Evolutionary conservation across 768 basidiomycete genomes (phyloP), one percentile per base, ranked within the genome.

Genomic region (Lactarius vividus): DNA sequence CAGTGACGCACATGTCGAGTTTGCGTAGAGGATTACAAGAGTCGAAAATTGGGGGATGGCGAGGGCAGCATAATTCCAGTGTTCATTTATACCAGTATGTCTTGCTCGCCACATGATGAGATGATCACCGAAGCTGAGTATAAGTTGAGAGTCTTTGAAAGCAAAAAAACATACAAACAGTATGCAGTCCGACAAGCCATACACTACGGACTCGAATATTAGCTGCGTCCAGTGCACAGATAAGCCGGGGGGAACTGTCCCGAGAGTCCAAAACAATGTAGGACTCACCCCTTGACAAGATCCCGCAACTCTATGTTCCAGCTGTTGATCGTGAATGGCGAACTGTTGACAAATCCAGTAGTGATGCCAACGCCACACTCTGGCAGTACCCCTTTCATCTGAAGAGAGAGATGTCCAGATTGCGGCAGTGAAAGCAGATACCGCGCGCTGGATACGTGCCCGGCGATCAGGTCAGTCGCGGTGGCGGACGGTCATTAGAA

Each of bases 1-100:
- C 62, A 18, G 53, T 59, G 57, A 49, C 62, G 42, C 66, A 67
- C 66, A 67, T 67, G 15, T 46, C 31, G 46, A 54, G 40, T 35
- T 53, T 2, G 39, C 13, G 49, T n/a, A 53, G 37, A 31, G 33
- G 37, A 39, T 29, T 4, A 3, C 11, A 44, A 37, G 18, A 18
- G 37, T 58, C 39, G 49, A 53, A 55, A 39, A 8, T 13, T 29
- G 59, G 18, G 31, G 28, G n/a, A 54, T 54, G 42, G 23, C 23
- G 46, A 55, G 44, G 11, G 23, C 1, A 16, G 9, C 37, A 5
- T n/a, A 2, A 26, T 55, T 2, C 53, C 40, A 10, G 3, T 3
- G 26, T 56, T 55, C 39, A 60, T 65, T 60, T 65, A 65, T 65
- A 61, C 46, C 59, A 15, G 46, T 5, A n/a, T 23, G 18, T 35